Percentiles rank a stretch among this genome's conserved stretches.
These are phyloP conservation scores for Hibiscus trionum DNA, from an alignment of 345 rosid genomes.

Conservation along the genomic window DNA sequence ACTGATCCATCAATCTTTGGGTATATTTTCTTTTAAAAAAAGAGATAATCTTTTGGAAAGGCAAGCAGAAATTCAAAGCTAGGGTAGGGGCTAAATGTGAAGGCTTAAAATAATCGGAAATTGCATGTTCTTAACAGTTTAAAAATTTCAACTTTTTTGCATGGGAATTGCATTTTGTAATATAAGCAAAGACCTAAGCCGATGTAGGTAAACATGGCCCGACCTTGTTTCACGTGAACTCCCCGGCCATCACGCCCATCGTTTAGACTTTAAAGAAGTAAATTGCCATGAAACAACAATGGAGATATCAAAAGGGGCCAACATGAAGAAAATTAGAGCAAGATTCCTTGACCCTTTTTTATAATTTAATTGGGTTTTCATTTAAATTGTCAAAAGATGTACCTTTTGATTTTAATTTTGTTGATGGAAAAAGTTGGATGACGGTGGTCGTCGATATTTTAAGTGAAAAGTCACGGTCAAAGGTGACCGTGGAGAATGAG, in stretches of 20 bases:
- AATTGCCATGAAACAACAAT: neutral
- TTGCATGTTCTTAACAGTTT: neutral
- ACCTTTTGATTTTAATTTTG: too few relatives aligned
- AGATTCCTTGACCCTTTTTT: neutral
- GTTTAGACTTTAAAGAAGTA: slow-evolving; percentile 23
- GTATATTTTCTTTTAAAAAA: neutral
- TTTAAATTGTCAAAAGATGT: neutral
- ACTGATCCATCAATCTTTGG: neutral
- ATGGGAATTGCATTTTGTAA: slow-evolving; percentile 11
- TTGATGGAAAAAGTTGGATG: too few relatives aligned
- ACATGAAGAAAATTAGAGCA: neutral
- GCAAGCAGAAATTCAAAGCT: neutral
- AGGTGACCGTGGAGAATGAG: too few relatives aligned
- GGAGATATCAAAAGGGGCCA: neutral
- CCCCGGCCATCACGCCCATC: slow-evolving; percentile 53
- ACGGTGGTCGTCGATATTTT: too few relatives aligned
- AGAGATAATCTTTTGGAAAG: neutral
- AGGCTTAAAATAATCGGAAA: neutral
- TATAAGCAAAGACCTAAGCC: slow-evolving; percentile 15
- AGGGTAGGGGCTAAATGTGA: slow-evolving; percentile 5
- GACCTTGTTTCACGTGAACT: slow-evolving; percentile 46
- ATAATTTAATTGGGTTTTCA: neutral
- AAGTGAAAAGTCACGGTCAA: too few relatives aligned
- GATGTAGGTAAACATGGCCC: slow-evolving; percentile 9
- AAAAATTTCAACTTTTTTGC: slow-evolving; percentile 2